These are phyloP conservation scores for Yarrowia osloensis DNA, from an alignment of 805 yeast species.

Conservation along the genomic window DNA sequence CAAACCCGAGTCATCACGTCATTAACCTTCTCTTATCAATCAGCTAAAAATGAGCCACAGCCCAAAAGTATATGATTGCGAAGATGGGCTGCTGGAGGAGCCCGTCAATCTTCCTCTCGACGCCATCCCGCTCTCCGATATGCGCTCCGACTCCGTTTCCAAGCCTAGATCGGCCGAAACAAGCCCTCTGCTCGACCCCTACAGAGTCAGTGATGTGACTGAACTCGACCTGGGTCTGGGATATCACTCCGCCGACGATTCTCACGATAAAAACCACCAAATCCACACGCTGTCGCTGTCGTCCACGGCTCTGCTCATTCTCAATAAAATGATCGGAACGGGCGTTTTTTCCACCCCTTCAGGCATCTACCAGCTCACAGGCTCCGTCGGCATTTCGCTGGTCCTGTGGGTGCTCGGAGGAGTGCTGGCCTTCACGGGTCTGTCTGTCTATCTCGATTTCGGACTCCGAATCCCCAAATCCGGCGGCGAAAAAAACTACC, in stretches of 20 bases:
- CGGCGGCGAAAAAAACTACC: slow-evolving; percentile 71
- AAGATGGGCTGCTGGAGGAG: background rate
- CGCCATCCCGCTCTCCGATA: background rate
- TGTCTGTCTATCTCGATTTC: slow-evolving; percentile 63
- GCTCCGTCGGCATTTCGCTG: slow-evolving; percentile 60
- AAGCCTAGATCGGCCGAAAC: slow-evolving; percentile 10
- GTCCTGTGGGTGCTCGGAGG: slow-evolving; percentile 66
- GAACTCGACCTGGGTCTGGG: slow-evolving; percentile 1
- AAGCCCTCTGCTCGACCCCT: slow-evolving; percentile 3
- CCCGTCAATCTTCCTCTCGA: background rate
- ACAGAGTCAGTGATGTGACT: slow-evolving; percentile 10
- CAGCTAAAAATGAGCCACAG: slow-evolving; percentile 15
- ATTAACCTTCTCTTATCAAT: slow-evolving; percentile 3
- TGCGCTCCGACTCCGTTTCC: slow-evolving; percentile 5
- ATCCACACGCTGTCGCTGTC: slow-evolving; percentile 38
- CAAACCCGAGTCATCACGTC: slow-evolving; percentile 21
- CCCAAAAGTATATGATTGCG: background rate
- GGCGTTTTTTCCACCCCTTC: slow-evolving; percentile 73
- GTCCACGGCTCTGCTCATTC: slow-evolving; percentile 49
- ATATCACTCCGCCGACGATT: background rate
- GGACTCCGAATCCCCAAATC: slow-evolving; percentile 65
- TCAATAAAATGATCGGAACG: slow-evolving; percentile 73
- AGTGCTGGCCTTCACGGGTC: slow-evolving; percentile 54
- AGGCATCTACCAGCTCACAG: slow-evolving; percentile 56
- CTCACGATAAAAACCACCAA: background rate